Conservation (phyloP, 1,284 basidiomycete genomes). For the Stereum hirsutum region DNA sequence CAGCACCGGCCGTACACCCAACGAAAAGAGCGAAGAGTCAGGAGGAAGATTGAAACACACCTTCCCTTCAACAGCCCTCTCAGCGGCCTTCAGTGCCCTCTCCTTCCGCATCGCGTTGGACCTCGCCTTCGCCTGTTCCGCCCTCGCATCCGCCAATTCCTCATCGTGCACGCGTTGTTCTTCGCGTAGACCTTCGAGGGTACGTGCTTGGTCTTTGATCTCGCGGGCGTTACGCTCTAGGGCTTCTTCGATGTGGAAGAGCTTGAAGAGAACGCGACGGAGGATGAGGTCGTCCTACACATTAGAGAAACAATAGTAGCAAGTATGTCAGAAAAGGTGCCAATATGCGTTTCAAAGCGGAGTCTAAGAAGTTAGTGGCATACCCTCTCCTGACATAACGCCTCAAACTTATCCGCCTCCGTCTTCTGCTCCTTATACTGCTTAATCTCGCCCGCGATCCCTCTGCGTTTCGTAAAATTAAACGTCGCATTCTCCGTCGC, state of each 20-base stretch:
- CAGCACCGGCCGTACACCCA: background rate
- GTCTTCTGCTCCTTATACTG: slow-evolving; percentile 96
- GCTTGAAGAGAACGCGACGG: slow-evolving; percentile 78
- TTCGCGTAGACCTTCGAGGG: slow-evolving; percentile 55
- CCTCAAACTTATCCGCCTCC: slow-evolving; percentile 87
- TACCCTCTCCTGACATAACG: slow-evolving; percentile 65
- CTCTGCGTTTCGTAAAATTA: slow-evolving; percentile 89
- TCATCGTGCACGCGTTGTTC: slow-evolving; percentile 66
- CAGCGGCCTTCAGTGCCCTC: slow-evolving; percentile 70
- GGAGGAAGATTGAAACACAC: slow-evolving; percentile 35
- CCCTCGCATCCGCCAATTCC: slow-evolving; percentile 65
- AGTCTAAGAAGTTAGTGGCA: slow-evolving; percentile 11
- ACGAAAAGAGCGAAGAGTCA: background rate
- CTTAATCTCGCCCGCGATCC: slow-evolving; percentile 92
- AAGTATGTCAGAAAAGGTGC: background rate
- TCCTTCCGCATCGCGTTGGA: slow-evolving; percentile 68
- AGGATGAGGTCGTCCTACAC: slow-evolving; percentile 75
- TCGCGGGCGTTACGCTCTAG: slow-evolving; percentile 64
- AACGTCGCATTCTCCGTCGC: slow-evolving; percentile 91
- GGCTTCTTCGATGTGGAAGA: slow-evolving; percentile 84
- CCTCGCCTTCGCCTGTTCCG: slow-evolving; percentile 75
- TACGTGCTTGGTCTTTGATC: slow-evolving; percentile 67
- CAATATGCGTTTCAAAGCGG: background rate
- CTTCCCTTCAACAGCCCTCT: slow-evolving; percentile 78
- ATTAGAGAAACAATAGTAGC: slow-evolving; percentile 1